These are phyloP conservation scores for Skeletonema grethae DNA, from an alignment of 108 stramenopile genomes.

Conservation along the genomic window DNA sequence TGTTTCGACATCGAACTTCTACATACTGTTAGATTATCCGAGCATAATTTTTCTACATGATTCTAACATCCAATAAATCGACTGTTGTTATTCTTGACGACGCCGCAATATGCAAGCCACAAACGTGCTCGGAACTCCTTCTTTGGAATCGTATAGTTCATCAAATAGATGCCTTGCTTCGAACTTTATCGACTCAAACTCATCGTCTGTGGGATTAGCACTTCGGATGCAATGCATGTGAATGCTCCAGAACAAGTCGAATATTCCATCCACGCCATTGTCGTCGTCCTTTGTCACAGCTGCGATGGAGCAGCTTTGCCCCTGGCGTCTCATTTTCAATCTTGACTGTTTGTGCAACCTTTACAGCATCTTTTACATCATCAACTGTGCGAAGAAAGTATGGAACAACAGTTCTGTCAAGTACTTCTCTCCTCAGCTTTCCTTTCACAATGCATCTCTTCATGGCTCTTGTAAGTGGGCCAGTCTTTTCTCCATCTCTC, in stretches of 20 bases:
- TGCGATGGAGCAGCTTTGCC: slow-evolving; percentile 8
- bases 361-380: slow-evolving; percentile 34
- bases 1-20: too few species aligned
- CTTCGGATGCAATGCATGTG: slow-evolving; percentile 12
- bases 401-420: slow-evolving; percentile 25
- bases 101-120: slow-evolving; percentile 21
- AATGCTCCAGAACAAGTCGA: slow-evolving; percentile 39
- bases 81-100: slow-evolving; percentile 1
- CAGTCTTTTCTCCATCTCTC: not conserved
- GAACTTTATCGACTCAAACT: slow-evolving; percentile 12
- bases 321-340: slow-evolving; percentile 11
- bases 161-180: slow-evolving; percentile 19
- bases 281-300: slow-evolving; percentile 19
- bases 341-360: slow-evolving; percentile 1
- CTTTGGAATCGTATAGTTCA: slow-evolving; percentile 17
- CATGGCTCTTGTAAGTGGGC: slow-evolving; percentile 33
- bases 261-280: slow-evolving; percentile 16
- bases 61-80: not conserved
- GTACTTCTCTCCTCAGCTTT: slow-evolving; percentile 21
- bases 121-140: slow-evolving; percentile 17
- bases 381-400: slow-evolving; percentile 26
- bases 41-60: not conserved
- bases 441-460: slow-evolving; percentile 30
- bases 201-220: slow-evolving; percentile 7
- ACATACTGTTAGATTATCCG: too few species aligned